Conservation (phyloP, 2,329 filamentous ascomycete species). For the Aureobasidium sp. region DNA sequence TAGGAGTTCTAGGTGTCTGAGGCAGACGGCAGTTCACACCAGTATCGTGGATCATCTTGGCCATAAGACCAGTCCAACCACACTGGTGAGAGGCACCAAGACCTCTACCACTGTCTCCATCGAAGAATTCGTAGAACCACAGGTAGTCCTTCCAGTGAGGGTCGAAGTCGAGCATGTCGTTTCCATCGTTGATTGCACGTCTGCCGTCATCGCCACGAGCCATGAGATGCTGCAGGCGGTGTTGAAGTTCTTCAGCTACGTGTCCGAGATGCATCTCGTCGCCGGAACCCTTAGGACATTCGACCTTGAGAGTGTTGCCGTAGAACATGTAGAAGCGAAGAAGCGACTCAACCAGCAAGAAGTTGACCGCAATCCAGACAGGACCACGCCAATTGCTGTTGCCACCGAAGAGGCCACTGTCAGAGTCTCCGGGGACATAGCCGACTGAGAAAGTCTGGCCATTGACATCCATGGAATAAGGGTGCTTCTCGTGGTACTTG, state of each 20-base stretch:
- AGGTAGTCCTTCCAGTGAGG: conserved; percentile 87
- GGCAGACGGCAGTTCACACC: conserved; percentile 85
- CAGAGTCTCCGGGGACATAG: conserved; percentile 92
- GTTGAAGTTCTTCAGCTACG: conserved; percentile 90
- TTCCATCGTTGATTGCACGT: conserved; percentile 79
- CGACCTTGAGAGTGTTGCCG: conserved; percentile 77
- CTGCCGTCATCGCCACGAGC: conserved; percentile 75
- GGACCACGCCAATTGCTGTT: conserved; percentile 97
- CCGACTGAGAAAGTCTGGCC: conserved; percentile 80
- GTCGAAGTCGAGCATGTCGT: conserved; percentile 82
- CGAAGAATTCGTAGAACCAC: conserved; percentile 98
- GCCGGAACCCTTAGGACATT: conserved; percentile 88
- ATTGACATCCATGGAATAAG: conserved; percentile 93
- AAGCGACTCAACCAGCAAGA: conserved; percentile 87
- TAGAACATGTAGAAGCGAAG: conserved; percentile 96
- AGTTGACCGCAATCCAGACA: conserved; percentile 95
- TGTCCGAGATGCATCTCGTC: conserved; percentile 94
- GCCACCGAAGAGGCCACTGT: conserved; percentile 88
- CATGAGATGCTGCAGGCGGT: conserved; percentile 88
- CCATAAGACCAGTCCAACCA: conserved; percentile 92
- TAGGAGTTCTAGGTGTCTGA: conserved; percentile 84
- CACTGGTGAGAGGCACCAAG: conserved; percentile 91
- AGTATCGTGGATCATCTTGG: conserved; percentile 95
- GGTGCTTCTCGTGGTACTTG: conserved; percentile 82
- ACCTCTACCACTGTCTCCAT: conserved; percentile 82